phyloP scores from a whole-genome alignment of 352 stramenopile species.

The Globisporangium nodosum region DNA sequence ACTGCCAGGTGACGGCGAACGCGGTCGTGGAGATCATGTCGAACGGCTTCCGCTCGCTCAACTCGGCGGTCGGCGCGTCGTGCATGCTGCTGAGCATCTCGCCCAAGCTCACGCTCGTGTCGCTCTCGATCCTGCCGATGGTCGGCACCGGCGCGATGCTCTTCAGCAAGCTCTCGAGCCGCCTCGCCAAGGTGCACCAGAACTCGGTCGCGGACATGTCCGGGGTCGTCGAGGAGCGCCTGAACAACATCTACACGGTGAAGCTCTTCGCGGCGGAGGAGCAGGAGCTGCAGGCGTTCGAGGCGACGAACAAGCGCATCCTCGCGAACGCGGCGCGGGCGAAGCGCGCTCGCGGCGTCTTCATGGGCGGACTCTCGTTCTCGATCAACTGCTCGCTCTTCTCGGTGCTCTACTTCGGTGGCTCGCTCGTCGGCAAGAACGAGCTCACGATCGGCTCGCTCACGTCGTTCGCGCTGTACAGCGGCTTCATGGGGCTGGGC shows the following conservation, averaged over 20 bases:
- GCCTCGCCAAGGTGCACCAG: conserved; percentile 70
- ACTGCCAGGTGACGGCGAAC: conserved; percentile 88
- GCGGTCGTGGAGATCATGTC: conserved; percentile 83
- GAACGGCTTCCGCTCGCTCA: conserved; percentile 84
- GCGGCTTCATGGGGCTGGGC: conserved; percentile 85
- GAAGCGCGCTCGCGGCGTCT: conserved; percentile 81
- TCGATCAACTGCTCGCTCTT: conserved; percentile 89
- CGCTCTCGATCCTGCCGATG: conserved; percentile 74
- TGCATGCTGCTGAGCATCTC: conserved; percentile 88
- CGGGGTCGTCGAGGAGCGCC: conserved; percentile 76
- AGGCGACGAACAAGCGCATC: conserved; percentile 60
- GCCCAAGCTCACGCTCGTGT: conserved; percentile 86
- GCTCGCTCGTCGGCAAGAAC: conserved; percentile 75
- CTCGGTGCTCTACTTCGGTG: conserved; percentile 88
- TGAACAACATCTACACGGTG: conserved; percentile 89
- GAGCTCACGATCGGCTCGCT: conserved; percentile 88
- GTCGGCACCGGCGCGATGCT: conserved; percentile 76
- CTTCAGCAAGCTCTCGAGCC: conserved; percentile 81
- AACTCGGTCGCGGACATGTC: conserved; percentile 73
- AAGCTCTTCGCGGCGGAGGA: conserved; percentile 84
- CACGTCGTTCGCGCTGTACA: conserved; percentile 90
- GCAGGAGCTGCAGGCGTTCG: conserved; percentile 58
- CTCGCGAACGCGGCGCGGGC: conserved; percentile 60
- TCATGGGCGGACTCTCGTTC: conserved; percentile 86
- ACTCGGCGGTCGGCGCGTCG: conserved; percentile 84